Percentiles rank a stretch among this genome's conserved stretches.
Evolutionary conservation across 2,329 filamentous ascomycete species (phyloP).

Genomic region (Ophiosphaerella narmari): DNA sequence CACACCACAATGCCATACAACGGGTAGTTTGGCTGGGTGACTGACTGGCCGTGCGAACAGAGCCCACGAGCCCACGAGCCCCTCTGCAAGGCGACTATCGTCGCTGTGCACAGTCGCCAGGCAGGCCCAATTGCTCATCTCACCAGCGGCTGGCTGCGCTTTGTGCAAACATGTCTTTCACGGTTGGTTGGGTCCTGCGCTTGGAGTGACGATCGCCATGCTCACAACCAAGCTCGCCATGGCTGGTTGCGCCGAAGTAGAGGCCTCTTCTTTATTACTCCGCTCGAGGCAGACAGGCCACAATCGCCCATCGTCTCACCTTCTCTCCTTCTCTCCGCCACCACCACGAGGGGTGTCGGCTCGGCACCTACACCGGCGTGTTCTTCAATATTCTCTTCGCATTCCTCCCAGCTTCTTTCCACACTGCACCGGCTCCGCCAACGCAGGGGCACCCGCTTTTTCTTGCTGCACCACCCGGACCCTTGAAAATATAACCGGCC

Average conservation of each 20-base stretch:
- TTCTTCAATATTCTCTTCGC: conserved; percentile 10
- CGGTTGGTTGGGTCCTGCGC: background rate
- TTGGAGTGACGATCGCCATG: conserved; percentile 4
- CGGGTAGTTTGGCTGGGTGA: background rate
- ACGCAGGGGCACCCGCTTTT: conserved; percentile 24
- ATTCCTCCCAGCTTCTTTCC: conserved; percentile 14
- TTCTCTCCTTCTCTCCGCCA: background rate
- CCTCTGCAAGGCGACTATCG: background rate
- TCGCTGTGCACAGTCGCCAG: too few species aligned
- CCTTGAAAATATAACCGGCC: conserved; percentile 19
- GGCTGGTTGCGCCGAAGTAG: conserved; percentile 1
- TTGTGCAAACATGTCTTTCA: background rate
- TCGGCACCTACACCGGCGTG: conserved; percentile 12
- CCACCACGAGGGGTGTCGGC: conserved; percentile 15
- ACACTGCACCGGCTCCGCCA: conserved; percentile 10
- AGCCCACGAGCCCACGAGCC: too few species aligned
- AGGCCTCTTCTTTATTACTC: background rate
- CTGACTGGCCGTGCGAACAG: too few species aligned
- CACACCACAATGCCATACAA: background rate
- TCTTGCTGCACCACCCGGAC: conserved; percentile 19
- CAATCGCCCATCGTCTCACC: too few species aligned
- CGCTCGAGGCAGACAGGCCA: too few species aligned
- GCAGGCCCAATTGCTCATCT: too few species aligned
- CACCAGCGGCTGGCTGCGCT: background rate
- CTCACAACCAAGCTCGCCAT: conserved; percentile 1